phyloP scores from a whole-genome alignment of 129 eudicot genomes.

The Helianthus annuus region HanXRQr2.0-SUNRISE NC_035449.2:143936713-143937212 shows the following conservation, averaged over 20 bases:
- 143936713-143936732: constrained; percentile 86
- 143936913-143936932: constrained; percentile 9
- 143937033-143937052: constrained; percentile 87
- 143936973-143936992: constrained; percentile 43
- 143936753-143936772: constrained; percentile 62
- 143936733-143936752: constrained; percentile 60
- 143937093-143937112: neutral
- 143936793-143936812: constrained; percentile 75
- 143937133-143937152: constrained; percentile 9
- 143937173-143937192: constrained; percentile 97
- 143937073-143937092: neutral
- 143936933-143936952: neutral
- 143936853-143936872: constrained; percentile 88
- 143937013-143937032: constrained; percentile 85
- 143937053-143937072: constrained; percentile 50
- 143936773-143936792: constrained; percentile 64
- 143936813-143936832: constrained; percentile 76
- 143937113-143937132: too few species aligned
- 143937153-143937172: constrained; percentile 80
- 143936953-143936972: neutral
- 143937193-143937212: constrained; percentile 78
- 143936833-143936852: constrained; percentile 81
- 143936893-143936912: constrained; percentile 63
- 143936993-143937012: constrained; percentile 92
- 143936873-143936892: constrained; percentile 71